Conservation (phyloP, 352 stramenopile genomes). For the Phytophthora quininea region DNA sequence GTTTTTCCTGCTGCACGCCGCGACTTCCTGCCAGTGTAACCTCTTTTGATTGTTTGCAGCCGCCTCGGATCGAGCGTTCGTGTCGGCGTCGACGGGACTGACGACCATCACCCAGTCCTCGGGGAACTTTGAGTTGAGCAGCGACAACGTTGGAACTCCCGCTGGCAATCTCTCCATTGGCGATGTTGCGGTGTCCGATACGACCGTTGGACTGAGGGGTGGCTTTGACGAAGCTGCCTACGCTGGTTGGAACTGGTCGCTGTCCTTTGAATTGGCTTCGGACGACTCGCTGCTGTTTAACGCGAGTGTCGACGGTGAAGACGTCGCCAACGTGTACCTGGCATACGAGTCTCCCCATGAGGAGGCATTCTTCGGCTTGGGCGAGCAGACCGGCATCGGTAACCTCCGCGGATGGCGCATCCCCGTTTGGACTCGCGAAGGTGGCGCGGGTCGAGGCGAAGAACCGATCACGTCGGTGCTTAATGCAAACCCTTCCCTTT, state of each 20-base stretch:
- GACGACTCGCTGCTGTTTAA: conserved; percentile 22
- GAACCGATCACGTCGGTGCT: conserved; percentile 32
- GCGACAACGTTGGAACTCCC: conserved; percentile 10
- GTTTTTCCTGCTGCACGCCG: neutral
- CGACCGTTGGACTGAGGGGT: conserved; percentile 16
- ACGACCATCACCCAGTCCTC: conserved; percentile 32
- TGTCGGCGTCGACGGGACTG: conserved; percentile 31
- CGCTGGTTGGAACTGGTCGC: conserved; percentile 17
- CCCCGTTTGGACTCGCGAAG: conserved; percentile 32
- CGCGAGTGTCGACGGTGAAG: conserved; percentile 21
- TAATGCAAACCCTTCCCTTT: conserved; percentile 29
- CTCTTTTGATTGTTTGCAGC: conserved; percentile 6
- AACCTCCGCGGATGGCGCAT: conserved; percentile 32
- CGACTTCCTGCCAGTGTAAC: neutral
- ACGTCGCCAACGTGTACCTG: conserved; percentile 32
- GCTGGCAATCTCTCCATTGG: conserved; percentile 10
- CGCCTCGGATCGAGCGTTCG: conserved; percentile 26
- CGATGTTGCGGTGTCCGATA: neutral
- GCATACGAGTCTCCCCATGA: conserved; percentile 29
- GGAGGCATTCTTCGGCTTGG: conserved; percentile 32
- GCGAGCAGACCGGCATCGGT: conserved; percentile 30
- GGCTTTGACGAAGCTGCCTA: conserved; percentile 8
- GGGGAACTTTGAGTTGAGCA: conserved; percentile 30
- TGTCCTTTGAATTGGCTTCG: conserved; percentile 13
- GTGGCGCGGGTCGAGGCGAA: conserved; percentile 28